A percentile compares a stretch with the other conserved stretches of the same genome.
Conservation (phyloP, 1,139 yeast genomes). For the Williopsis jadinii region DNA sequence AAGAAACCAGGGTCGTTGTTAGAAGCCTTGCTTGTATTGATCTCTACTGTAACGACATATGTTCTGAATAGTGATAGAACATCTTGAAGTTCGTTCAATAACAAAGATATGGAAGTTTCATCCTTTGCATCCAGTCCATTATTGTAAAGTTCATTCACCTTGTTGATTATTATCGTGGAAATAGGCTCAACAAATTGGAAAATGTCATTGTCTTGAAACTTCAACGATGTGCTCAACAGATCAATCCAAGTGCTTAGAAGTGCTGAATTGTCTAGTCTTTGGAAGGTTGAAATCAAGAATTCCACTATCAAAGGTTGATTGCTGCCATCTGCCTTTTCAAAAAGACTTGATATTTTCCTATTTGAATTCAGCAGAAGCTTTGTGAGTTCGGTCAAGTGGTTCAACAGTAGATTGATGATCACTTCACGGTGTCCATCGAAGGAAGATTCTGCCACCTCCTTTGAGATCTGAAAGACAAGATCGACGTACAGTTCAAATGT, state of each 20-base stretch:
- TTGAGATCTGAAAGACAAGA: constrained; percentile 26
- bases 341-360: constrained; percentile 10
- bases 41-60: constrained; percentile 19
- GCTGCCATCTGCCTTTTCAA: constrained; percentile 7
- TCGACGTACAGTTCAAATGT: constrained; percentile 37
- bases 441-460: constrained; percentile 18
- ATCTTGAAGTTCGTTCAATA: constrained; percentile 48
- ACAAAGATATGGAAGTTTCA: constrained; percentile 42
- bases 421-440: constrained; percentile 10
- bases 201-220: constrained; percentile 19
- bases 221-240: constrained; percentile 15
- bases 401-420: constrained; percentile 16
- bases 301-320: constrained; percentile 16
- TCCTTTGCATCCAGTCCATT: constrained; percentile 15
- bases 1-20: constrained; percentile 47
- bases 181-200: constrained; percentile 20
- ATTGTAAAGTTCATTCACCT: constrained; percentile 14
- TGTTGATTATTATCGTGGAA: constrained; percentile 14
- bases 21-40: constrained; percentile 10
- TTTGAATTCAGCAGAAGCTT: constrained; percentile 12
- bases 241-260: constrained; percentile 16
- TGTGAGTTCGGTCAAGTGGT: constrained; percentile 18
- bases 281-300: constrained; percentile 18
- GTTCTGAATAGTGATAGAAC: constrained; percentile 18
- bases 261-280: constrained; percentile 15